Base-by-base conservation (phyloP, 164 flowering plant genomes). In the Berberis thunbergii region DNA sequence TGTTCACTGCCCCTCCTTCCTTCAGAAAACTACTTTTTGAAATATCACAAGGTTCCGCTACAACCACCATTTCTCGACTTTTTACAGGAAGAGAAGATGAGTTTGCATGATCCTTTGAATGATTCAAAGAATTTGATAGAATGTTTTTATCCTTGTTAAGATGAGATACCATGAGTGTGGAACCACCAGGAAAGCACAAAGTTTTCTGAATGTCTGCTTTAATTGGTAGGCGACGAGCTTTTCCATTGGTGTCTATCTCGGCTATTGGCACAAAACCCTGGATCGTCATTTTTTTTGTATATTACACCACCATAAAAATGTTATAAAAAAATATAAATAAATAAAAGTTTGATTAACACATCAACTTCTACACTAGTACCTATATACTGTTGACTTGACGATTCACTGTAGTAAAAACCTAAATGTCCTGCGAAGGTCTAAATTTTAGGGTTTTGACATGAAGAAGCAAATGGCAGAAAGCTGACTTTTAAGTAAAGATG, bases 161-260 rank as follows among this genome's bases (percentile, higher is more conserved):
- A 81, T 89, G 95, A 68, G 87, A 80, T 69, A 89, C 79, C 96
- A 91, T 86, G 71, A 91, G 86, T 10, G 83, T 87, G 54, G 98
- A 91, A 67, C 86, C 89, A 64, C 98, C 98, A 76, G 96, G 98
- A 77, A 87, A 84, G 78, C 88, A 89, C 61, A 91, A 71, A 50
- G 90, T 86, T 71, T 64, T 83, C 10, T 88, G 87, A 52, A 91
- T 81, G 69, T 79, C 84, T 57, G 96, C 80, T 80, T 75, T 87
- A 38, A 91, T 73, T 45, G 89, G 98, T 41, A 91, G 72, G 72
- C 73, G 84, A 39, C 83, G 83, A 77, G 81, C 84, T 82, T 73
- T 84, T 44, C 98, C 98, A 67, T 80, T 89, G 55, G 54, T 75
- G 64, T 78, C 85, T 26, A 91, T 91, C 68, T 89, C 84, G 44